Evolutionary conservation across 1,284 basidiomycete species (phyloP), one percentile per base, ranked within the genome.

Genomic region (Caloboletus inedulis): DNA sequence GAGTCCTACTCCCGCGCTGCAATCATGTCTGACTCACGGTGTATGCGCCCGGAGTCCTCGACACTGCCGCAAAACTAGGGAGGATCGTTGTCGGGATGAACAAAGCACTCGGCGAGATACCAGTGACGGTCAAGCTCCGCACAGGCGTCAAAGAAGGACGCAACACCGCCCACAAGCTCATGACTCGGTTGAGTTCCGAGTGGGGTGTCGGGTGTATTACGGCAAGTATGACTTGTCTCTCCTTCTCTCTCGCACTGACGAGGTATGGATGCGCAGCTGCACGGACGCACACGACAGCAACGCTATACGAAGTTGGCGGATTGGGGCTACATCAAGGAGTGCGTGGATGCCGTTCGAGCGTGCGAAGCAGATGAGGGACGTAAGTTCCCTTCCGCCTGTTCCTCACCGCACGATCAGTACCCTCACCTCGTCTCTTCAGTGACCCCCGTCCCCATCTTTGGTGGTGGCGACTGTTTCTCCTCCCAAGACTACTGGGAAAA

Each of bases 391-490:
- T 25, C 12, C 33, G 19, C 31, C 7, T 0, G 14, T 21, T 7
- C 31, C 44, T 37, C 4, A 9, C 27, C 48, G 13, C 14, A 30
- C 27, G 19, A 23, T 23, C 43, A 9, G 61, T 18, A 31, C 7
- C 2, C 34, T 47, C 16, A n/a, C 7, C 9, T 5, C n/a, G 9
- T n/a, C 41, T 33, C 57, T 25, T 7, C 50, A 91, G 89, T 97
- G 44, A 79, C 85, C 0, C 82, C 89, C 0, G 79, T 98, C 14
- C 95, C 96, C 0, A 92, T 99, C 39, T 98, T 97, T 62, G 96
- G 96, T 10, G 94, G 94, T 33, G 96, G 96, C 0, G 96, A 99
- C 66, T 91, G 89, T 59, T 98, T 91, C 73, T 94, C 91, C 6
- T 86, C 90, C 9, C 77, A 90, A 56, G 87, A 85, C 53, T 95